Evolutionary conservation across 495 filamentous ascomycete genomes (phyloP), one percentile per base, ranked within the genome.

Genomic region (Parathielavia appendiculata): DNA sequence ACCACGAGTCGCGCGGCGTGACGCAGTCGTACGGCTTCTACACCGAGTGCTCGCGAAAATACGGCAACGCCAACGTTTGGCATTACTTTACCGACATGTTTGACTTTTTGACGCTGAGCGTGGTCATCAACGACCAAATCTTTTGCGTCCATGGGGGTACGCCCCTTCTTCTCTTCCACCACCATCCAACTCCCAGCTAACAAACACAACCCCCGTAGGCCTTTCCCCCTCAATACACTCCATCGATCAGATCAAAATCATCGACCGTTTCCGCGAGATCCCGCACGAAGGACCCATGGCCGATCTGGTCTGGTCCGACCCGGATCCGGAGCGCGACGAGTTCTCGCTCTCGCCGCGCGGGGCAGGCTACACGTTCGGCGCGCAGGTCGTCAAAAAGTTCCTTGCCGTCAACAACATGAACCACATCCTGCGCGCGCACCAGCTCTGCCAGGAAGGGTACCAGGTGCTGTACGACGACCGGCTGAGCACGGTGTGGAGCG

Each of bases 81-180:
- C 95, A 97, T 69, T 92, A 97, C 72, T 98, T 98, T 66, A 98
- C 93, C 52, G 93, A 98, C 74, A 97, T 98, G 92, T 98, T 98
- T 73, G 93, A 98, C 75, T 98, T 92, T 69, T 81, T 98, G 53
- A 96, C 92, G 4, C 76, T 98, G 46, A 93, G 89, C 61, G 95
- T 97, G 39, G 93, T 98, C 58, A 97, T 98, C 68, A 93, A 97
- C 73, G 86, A 98, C 71, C 88, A 97, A 71, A 97, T 98, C 63
- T 97, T 98, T 72, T 98, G 93, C 70, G 93, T 98, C 7, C 93
- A 98, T 71, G 93, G 93, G 63, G 91, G 81, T 81, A 64, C 36
- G 74, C 47, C 41, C n/a, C 22, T 4, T n/a, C 19, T 1, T 6
- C 20, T 36, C 34, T 50, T 19, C 11, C 38, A 38, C 16, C 44